Conservation (phyloP, 2,329 filamentous ascomycete genomes). For the Epichloe glyceriae region DNA sequence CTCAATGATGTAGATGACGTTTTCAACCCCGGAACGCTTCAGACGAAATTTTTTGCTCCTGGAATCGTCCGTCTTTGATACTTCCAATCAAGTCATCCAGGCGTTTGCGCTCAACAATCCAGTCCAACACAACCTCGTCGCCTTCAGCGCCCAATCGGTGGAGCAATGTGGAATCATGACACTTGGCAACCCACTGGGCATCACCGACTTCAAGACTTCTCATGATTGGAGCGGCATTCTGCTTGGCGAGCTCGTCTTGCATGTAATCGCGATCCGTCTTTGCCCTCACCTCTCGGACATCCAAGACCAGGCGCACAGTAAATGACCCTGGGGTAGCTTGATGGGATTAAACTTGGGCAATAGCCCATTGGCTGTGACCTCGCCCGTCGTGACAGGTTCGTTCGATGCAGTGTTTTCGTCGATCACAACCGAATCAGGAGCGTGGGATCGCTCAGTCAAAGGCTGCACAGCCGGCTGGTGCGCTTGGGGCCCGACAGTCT, state of each 20-base stretch:
- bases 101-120: slow-evolving; percentile 69
- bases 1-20: slow-evolving; percentile 69
- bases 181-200: slow-evolving; percentile 67
- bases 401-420: not conserved
- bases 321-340: slow-evolving; percentile 52
- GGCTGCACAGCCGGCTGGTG: not conserved
- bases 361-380: slow-evolving; percentile 7
- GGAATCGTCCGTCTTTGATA: slow-evolving; percentile 72
- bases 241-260: slow-evolving; percentile 55
- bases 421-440: slow-evolving; percentile 5
- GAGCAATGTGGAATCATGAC: slow-evolving; percentile 45
- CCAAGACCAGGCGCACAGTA: slow-evolving; percentile 58
- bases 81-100: slow-evolving; percentile 68
- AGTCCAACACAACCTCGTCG: slow-evolving; percentile 63
- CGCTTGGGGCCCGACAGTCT: not conserved
- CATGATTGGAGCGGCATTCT: slow-evolving; percentile 52
- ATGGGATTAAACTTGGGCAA: slow-evolving; percentile 46
- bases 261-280: slow-evolving; percentile 67
- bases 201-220: slow-evolving; percentile 62
- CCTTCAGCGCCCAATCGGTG: slow-evolving; percentile 45
- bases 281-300: slow-evolving; percentile 61
- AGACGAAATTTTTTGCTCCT: slow-evolving; percentile 79
- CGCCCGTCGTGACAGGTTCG: slow-evolving; percentile 6
- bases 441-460: slow-evolving; percentile 8
- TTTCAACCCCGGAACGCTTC: slow-evolving; percentile 56